Percentiles rank a stretch among this genome's conserved stretches.
Evolutionary conservation across 139 green algal genomes (phyloP).

Genomic region (Volvox africanus): DNA sequence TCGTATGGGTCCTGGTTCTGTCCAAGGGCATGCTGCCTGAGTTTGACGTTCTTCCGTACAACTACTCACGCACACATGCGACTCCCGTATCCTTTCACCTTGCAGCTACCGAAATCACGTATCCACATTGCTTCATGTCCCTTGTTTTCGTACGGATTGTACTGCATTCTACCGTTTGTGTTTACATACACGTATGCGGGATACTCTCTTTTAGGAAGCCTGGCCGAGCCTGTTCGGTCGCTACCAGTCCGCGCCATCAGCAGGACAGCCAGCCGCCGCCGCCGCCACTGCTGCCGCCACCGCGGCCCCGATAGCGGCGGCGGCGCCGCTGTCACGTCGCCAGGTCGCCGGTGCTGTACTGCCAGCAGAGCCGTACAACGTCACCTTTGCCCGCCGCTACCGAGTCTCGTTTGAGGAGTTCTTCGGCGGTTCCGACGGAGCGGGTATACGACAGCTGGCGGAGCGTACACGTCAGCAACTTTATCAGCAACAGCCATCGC

Average conservation of each 20-base stretch:
- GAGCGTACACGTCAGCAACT: not conserved
- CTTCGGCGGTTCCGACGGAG: conserved; percentile 19
- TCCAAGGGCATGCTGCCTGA: too few species aligned
- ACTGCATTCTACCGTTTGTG: not conserved
- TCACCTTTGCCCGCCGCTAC: not conserved
- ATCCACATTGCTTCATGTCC: not conserved
- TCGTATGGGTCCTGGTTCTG: too few species aligned
- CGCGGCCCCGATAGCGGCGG: not conserved
- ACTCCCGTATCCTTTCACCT: too few species aligned
- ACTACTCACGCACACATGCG: too few species aligned
- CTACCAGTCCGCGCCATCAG: not conserved
- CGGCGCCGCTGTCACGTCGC: not conserved
- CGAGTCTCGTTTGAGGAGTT: not conserved
- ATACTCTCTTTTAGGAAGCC: not conserved
- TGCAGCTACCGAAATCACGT: too few species aligned
- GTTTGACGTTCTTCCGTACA: too few species aligned
- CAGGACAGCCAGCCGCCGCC: not conserved
- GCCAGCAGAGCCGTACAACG: not conserved
- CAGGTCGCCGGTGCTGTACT: not conserved
- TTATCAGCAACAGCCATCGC: not conserved
- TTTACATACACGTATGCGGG: not conserved
- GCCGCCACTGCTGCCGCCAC: not conserved
- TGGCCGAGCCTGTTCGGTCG: conserved; percentile 31
- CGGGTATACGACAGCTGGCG: not conserved
- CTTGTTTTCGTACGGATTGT: not conserved